These are phyloP conservation scores for Elsinoe perseae DNA, from an alignment of 2,329 filamentous ascomycete species.

Conservation along the genomic window DNA sequence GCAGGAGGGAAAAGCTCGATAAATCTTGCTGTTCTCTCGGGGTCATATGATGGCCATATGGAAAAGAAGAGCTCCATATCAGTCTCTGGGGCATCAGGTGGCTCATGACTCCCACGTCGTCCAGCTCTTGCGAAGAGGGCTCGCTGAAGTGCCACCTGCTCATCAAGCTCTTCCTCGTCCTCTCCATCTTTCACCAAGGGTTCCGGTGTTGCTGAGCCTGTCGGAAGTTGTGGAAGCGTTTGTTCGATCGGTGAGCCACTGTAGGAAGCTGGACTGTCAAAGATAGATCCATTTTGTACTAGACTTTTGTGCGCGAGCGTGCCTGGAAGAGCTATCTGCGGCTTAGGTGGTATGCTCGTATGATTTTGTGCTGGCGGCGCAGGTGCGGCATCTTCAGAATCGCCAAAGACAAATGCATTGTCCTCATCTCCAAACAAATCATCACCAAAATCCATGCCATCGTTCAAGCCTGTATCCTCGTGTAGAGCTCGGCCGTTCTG, in stretches of 20 bases:
- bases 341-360: background rate
- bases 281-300: background rate
- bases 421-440: constrained; percentile 62
- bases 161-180: constrained; percentile 25
- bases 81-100: constrained; percentile 63
- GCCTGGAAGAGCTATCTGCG: constrained; percentile 17
- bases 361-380: background rate
- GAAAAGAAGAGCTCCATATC: constrained; percentile 68
- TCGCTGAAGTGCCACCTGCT: constrained; percentile 25
- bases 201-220: constrained; percentile 4
- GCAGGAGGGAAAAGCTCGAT: constrained; percentile 76
- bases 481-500: constrained; percentile 22
- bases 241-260: constrained; percentile 6
- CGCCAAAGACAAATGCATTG: constrained; percentile 23
- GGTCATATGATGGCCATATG: constrained; percentile 73
- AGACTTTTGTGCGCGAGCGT: constrained; percentile 13
- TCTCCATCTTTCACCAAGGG: constrained; percentile 23
- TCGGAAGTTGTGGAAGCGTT: constrained; percentile 4
- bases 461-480: constrained; percentile 45
- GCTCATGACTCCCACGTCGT: constrained; percentile 38
- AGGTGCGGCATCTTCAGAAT: background rate
- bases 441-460: constrained; percentile 49
- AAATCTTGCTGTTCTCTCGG: constrained; percentile 67
- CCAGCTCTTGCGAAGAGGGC: constrained; percentile 34
- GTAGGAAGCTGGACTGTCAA: constrained; percentile 14